Conservation (phyloP, 306 rosid genomes). For the Fragaria ananassa region DNA sequence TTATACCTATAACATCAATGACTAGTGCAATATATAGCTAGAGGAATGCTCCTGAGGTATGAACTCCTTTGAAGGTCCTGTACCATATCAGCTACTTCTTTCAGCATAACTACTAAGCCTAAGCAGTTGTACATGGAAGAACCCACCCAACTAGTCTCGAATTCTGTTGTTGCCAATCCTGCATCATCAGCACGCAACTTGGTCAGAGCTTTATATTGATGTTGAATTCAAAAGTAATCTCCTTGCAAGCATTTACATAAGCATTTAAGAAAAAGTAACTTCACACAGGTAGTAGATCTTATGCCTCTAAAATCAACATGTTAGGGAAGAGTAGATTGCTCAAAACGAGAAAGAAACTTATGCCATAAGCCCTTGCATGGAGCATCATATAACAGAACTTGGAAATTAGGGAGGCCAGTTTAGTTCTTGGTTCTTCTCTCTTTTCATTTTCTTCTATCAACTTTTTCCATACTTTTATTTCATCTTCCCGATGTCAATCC, state of each 20-base stretch:
- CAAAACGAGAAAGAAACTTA: not conserved
- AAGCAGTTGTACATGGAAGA: constrained; percentile 38
- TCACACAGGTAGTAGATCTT: not conserved
- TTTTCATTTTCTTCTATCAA: not conserved
- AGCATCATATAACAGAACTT: not conserved
- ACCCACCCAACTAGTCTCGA: constrained; percentile 28
- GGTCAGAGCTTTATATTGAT: not conserved
- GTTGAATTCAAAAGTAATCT: not conserved
- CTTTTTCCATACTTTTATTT: not conserved
- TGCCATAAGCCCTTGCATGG: not conserved
- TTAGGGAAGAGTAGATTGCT: not conserved
- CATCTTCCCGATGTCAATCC: too few relatives aligned
- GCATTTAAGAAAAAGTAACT: not conserved
- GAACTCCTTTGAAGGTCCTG: constrained; percentile 12
- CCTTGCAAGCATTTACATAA: not conserved
- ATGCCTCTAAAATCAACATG: not conserved
- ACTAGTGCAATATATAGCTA: not conserved
- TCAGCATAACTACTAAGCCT: constrained; percentile 9
- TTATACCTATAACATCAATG: not conserved
- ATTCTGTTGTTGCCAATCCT: constrained; percentile 34
- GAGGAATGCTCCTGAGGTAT: not conserved
- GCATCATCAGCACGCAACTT: constrained; percentile 21
- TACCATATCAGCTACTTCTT: not conserved
- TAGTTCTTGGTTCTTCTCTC: not conserved
- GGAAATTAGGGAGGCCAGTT: not conserved